Base-by-base conservation (phyloP, 2,329 filamentous ascomycete species). In the Coniochaeta sp. region DNA sequence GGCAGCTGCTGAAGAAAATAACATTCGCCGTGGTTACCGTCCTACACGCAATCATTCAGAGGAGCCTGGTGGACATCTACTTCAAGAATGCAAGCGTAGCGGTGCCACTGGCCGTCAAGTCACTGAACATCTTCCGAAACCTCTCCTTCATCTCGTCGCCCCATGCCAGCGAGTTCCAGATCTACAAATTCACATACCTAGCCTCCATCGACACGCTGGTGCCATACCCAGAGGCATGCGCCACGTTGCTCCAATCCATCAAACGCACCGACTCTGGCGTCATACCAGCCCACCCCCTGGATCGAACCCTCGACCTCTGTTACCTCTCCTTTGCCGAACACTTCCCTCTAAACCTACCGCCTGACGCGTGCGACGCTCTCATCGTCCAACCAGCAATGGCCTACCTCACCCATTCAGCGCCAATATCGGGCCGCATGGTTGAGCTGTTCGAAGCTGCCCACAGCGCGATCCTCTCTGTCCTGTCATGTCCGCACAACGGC, bases 301-400 rank as follows among this genome's bases (percentile, higher is more conserved):
- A 91, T 65, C 82, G 89, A 60, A 88, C 83, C 19, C 77, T 93
- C n/a, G 89, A 95, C 69, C 82, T 96, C 17, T 96, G 91, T 76
- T 96, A 96, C 74, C 82, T 97, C 63, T 95, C 96, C 69, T 84
- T 88, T 0, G 88, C 90, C 2, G 93, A 96, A 71, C 90, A 96
- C 71, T 86, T 96, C 62, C 87, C 91, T 0, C 78, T 92, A 9
- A 77, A 85, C 2, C 74, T 96, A 1, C 78, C 89, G 0, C 81
- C 89, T 0, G 75, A 81, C 3, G 81, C 84, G 2, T 91, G 87
- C 67, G 90, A 96, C 66, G 79, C 84, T 2, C 78, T 96, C 1
- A 82, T 96, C 17, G 78, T 96, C 58, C 82, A 87, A 36, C 88
- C 90, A 1, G 89, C 91, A 7, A 83, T 85, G 5, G 83, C 88